Evolutionary conservation across 768 basidiomycete genomes (phyloP).

Genomic region (Kwoniella sp.): DNA sequence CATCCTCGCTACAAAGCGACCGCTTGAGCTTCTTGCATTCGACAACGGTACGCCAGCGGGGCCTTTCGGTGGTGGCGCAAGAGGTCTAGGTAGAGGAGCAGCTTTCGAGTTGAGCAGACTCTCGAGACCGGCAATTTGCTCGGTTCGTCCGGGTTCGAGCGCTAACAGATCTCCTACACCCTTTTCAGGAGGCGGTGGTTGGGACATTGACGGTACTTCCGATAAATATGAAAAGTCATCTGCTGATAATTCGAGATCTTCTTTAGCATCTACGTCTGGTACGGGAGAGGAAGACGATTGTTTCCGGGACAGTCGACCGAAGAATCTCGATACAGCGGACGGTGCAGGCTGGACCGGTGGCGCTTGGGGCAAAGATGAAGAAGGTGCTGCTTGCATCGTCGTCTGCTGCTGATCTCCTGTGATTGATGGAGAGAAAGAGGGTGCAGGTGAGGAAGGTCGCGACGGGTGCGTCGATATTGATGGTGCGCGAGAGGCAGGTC

Average conservation of each 20-base stretch:
- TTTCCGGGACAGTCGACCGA: constrained; percentile 70
- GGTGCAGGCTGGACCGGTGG: constrained; percentile 42
- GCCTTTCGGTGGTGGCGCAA: constrained; percentile 46
- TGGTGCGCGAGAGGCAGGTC: constrained; percentile 23
- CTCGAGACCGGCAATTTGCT: constrained; percentile 46
- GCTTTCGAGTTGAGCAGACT: constrained; percentile 40
- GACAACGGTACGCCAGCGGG: constrained; percentile 1
- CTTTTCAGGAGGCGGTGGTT: constrained; percentile 24
- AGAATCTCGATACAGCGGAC: constrained; percentile 81
- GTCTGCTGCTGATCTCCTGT: not conserved
- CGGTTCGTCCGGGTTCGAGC: constrained; percentile 27
- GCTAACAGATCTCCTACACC: constrained; percentile 62
- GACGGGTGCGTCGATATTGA: constrained; percentile 18
- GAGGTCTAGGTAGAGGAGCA: constrained; percentile 38
- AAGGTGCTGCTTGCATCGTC: constrained; percentile 11
- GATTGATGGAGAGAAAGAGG: constrained; percentile 1
- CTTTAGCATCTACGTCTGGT: constrained; percentile 55
- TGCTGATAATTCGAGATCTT: constrained; percentile 71
- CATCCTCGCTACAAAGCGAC: constrained; percentile 39
- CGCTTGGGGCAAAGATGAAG: constrained; percentile 3
- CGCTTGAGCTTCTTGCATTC: constrained; percentile 8
- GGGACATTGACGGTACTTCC: constrained; percentile 50
- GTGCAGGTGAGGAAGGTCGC: constrained; percentile 17
- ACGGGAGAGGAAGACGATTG: constrained; percentile 40
- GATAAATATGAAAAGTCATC: constrained; percentile 79